Base-by-base conservation (phyloP, 2,329 filamentous ascomycete genomes). In the Dactylonectria estremocensis region DNA sequence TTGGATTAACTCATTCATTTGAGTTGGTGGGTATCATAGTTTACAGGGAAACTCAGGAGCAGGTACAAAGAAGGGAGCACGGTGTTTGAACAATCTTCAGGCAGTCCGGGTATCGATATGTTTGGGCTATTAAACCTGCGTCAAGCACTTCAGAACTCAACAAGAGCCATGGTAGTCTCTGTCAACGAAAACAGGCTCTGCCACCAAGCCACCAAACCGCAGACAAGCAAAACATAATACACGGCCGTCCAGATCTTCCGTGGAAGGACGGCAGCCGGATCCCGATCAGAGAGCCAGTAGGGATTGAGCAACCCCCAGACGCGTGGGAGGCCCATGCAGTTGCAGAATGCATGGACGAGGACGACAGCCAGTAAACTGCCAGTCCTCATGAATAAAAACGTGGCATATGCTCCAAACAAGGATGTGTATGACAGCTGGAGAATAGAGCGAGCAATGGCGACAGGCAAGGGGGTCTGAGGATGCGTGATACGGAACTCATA, bases 361-460 rank as follows among this genome's bases (percentile, higher is more conserved):
- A 95, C 91, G 35, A 92, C 92, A 13, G 93, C 91, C 46, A 91
- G 86, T 45, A 98, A 82, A 54, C 92, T 97, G 3, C 94, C 95
- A 0, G 95, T 97, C 40, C 95, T 91, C 20, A 99, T 78, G 77
- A 93, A 97, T 20, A 98, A 76, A 75, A 98, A 99, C 0, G 94
- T 95, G 5, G 93, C 95, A 81, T 96, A 97, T 81, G 94, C 95
- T 69, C 96, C 96, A 77, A 99, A 99, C 5, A 98, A 81, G 7
- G 94, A 95, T 0, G 96, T 99, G 81, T 97, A 99, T 4, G 88
- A 85, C 75, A 99, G 92, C 79, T 98, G 96, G 72, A 98, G 87
- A 11, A 95, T 72, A 2, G 94, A 94, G 56, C 94, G 90, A 31
- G 93, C 77, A 6, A 96, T 76, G 7, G 92, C 90, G 2, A 89